Evolutionary conservation across 257 asterid species (phyloP).

Genomic region (Sherardia arvensis): DNA sequence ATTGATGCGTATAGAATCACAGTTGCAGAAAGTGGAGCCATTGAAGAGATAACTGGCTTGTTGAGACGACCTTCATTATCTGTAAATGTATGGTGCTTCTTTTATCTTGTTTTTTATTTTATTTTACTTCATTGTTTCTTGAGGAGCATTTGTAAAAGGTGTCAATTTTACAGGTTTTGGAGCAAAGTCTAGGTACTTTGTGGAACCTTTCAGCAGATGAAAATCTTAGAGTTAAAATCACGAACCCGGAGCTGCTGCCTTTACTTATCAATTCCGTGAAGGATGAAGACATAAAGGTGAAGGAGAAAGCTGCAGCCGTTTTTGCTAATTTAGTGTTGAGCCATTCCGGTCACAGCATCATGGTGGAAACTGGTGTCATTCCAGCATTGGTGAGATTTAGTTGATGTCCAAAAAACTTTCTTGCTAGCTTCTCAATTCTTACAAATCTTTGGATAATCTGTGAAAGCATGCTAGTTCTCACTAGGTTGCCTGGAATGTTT

Average conservation of each 20-base stretch:
- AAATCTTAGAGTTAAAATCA: constrained; percentile 44
- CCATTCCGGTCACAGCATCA: constrained; percentile 45
- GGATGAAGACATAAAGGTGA: constrained; percentile 58
- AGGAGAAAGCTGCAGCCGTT: constrained; percentile 68
- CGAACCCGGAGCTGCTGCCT: constrained; percentile 50
- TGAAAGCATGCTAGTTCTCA: neutral
- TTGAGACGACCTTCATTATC: constrained; percentile 52
- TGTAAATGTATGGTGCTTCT: constrained; percentile 26
- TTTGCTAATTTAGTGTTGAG: constrained; percentile 60
- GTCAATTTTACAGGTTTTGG: constrained; percentile 58
- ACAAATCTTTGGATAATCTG: neutral
- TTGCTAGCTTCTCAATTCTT: neutral
- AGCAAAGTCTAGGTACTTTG: constrained; percentile 58
- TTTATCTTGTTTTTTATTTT: neutral
- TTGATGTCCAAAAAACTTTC: constrained; percentile 1
- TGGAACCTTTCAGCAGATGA: constrained; percentile 84
- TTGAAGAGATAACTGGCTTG: constrained; percentile 64
- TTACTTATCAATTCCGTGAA: constrained; percentile 54
- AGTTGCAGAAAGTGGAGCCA: constrained; percentile 72
- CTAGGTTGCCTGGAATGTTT: neutral
- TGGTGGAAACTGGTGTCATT: constrained; percentile 74
- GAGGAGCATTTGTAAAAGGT: constrained; percentile 17
- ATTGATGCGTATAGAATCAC: constrained; percentile 48
- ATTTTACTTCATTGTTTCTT: constrained; percentile 4
- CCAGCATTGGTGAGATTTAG: constrained; percentile 58